A percentile compares a stretch with the other conserved stretches of the same genome.
Evolutionary conservation across 179 eudicot genomes (phyloP).

Genomic region (Kewa caespitosa): DNA sequence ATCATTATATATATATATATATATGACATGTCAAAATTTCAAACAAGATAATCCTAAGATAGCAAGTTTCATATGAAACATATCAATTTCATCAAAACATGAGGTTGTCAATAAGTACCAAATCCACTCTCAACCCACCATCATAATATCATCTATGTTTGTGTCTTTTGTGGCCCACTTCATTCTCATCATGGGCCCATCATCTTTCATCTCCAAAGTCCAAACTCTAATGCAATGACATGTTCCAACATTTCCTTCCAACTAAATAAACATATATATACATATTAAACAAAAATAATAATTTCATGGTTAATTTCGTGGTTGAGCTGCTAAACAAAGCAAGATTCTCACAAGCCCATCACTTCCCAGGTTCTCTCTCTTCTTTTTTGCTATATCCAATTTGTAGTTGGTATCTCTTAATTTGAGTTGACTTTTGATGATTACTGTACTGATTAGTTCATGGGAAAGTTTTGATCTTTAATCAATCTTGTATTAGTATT

Average conservation of each 20-base stretch:
- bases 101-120: not conserved
- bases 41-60: no score
- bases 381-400: not conserved
- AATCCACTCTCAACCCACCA: slow-evolving; percentile 8
- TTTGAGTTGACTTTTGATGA: not conserved
- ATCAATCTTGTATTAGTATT: not conserved
- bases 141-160: not conserved
- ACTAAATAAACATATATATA: no score
- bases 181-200: not conserved
- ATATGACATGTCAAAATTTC: no score
- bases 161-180: not conserved
- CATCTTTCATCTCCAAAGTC: not conserved
- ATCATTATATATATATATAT: no score
- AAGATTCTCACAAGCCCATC: not conserved
- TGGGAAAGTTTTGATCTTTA: slow-evolving; percentile 7
- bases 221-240: no score
- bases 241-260: not conserved
- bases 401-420: not conserved
- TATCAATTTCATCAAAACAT: no score
- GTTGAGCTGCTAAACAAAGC: not conserved
- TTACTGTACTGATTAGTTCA: not conserved
- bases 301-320: not conserved
- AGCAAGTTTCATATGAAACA: no score
- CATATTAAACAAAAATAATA: no score
- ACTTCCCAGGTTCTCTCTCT: slow-evolving; percentile 16